These are phyloP conservation scores for Pelargonium fulgidum DNA, from an alignment of 441 rosid species.

Conservation along the genomic window DNA sequence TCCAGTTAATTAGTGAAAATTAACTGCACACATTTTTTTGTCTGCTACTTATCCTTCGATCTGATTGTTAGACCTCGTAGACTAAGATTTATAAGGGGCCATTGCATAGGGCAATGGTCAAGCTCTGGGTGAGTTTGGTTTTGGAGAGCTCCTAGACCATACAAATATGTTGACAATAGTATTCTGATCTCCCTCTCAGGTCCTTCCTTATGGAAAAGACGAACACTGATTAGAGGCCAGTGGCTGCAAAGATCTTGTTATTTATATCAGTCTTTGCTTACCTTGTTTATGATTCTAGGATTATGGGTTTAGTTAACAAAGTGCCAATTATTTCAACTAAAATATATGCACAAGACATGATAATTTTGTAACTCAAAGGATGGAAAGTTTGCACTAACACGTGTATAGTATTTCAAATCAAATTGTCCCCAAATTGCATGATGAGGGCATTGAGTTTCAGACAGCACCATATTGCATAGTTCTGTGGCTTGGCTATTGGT, in stretches of 20 bases:
- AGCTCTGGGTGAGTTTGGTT: not conserved
- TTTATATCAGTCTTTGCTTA: not conserved
- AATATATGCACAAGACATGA: not conserved
- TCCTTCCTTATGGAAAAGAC: not conserved
- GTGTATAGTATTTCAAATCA: not conserved
- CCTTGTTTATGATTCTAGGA: too few species aligned
- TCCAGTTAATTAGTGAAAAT: too few species aligned
- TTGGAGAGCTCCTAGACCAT: not conserved
- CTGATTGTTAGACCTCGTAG: not conserved
- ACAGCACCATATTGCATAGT: not conserved
- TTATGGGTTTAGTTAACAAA: too few species aligned
- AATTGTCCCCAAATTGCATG: not conserved
- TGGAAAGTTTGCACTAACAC: not conserved
- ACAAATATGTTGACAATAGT: not conserved
- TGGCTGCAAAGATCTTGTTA: not conserved
- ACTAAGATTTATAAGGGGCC: not conserved
- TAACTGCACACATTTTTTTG: too few species aligned
- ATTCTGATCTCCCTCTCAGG: not conserved
- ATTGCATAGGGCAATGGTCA: not conserved
- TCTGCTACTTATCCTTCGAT: too few species aligned
- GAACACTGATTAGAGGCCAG: not conserved
- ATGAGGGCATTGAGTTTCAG: not conserved
- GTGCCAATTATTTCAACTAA: not conserved
- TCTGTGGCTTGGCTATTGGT: not conserved
- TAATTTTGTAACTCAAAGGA: slow-evolving; percentile 1